Evolutionary conservation across 129 eudicot genomes (phyloP), one percentile per base, ranked within the genome.

Genomic region (Flaveria ramosissima): DNA sequence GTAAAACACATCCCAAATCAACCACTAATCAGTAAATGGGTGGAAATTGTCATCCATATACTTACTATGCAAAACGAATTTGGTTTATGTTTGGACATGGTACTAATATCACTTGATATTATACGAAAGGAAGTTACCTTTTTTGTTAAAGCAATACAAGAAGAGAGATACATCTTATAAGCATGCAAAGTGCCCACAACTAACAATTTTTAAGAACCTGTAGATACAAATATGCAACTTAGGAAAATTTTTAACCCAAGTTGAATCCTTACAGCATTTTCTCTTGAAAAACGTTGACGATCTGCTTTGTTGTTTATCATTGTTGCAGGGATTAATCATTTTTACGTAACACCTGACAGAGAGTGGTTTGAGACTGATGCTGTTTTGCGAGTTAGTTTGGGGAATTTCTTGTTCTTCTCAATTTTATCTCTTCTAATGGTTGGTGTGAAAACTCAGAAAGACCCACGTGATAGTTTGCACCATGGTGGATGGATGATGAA

Each of bases 401-500:
- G 99, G 60, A 95, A 95, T 83, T 95, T 95, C 73, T 72, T 91
- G 65, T 95, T 95, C 63, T 95, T 95, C 86, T 91, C 96, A 4
- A 84, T 86, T 24, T 83, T 95, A 16, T 84, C 99, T 65, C 70
- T 91, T 68, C 36, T 95, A 43, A 95, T 95, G 99, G 84, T 89
- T 78, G 99, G 97, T 52, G 96, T 95, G 78, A 95, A 91, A 73
- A 91, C 82, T 71, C 99, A 95, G 79, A 91, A 83, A 82, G 99
- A 95, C 83, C 99, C 99, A 66, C 99, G 99, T 42, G 99, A 95
- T 82, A 71, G 87, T 51, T 17, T 95, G 84, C 99, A 95, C 72
- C 99, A 95, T 79, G 99, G 97, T 65, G 97, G 97, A 73, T 95
- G 99, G 99, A 91, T 95, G 99, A 88, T 95, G 93, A 95, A 95